phyloP scores from a whole-genome alignment of 495 filamentous ascomycete genomes.

The Trypethelium eluteriae region DNA sequence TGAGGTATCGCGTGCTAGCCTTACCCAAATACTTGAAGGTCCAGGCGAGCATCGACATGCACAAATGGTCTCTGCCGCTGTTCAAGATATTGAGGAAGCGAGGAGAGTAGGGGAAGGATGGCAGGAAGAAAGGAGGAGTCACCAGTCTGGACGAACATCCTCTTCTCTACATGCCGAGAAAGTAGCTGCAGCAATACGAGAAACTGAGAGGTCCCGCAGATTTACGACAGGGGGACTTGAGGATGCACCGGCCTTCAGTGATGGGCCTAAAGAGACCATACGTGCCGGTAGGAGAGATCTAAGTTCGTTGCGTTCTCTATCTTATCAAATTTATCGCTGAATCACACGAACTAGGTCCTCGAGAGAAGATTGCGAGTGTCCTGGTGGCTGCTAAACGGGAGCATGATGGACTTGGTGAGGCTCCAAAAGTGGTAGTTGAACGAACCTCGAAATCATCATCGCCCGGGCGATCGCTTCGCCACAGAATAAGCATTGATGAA shows the following conservation, averaged over 20 bases:
- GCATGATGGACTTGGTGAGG: background rate
- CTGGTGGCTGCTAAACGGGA: background rate
- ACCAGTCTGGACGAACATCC: conserved; percentile 7
- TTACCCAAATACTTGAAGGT: conserved; percentile 1
- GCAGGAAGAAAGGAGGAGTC: background rate
- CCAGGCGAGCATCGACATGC: conserved; percentile 6
- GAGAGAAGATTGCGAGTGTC: too few relatives aligned
- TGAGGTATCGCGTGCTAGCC: background rate
- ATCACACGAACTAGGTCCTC: too few relatives aligned
- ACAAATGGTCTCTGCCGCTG: background rate
- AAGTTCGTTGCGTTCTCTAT: background rate
- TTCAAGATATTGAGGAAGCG: conserved; percentile 4
- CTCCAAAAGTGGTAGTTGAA: background rate
- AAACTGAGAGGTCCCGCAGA: background rate
- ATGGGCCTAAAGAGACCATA: background rate
- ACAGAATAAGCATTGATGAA: background rate
- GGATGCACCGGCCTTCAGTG: too few relatives aligned
- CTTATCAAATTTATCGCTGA: background rate
- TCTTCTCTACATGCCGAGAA: conserved; percentile 7
- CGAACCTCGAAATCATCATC: background rate
- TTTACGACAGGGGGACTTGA: background rate
- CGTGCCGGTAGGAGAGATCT: background rate
- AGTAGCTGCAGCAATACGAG: background rate
- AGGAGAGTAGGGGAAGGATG: background rate
- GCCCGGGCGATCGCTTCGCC: background rate